Conservation (phyloP, 2,329 filamentous ascomycete genomes). For the Cladosporium sp. region DNA sequence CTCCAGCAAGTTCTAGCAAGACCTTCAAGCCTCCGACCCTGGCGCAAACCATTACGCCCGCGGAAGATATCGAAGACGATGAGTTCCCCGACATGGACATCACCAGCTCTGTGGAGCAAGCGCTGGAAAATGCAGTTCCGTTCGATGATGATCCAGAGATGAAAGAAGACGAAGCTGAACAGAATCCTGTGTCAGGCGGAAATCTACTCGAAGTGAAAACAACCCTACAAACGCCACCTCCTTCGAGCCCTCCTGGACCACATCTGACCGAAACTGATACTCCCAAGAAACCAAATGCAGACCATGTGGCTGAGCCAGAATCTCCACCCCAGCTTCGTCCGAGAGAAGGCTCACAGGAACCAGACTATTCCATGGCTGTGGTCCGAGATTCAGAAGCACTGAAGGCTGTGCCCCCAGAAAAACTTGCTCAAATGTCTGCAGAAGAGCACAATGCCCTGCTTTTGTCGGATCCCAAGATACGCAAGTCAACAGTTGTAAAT, state of each 20-base stretch:
- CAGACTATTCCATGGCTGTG: conserved; percentile 30
- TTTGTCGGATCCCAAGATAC: conserved; percentile 75
- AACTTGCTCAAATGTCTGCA: conserved; percentile 59
- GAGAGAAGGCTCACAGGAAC: conserved; percentile 30
- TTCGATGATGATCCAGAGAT: conserved; percentile 7
- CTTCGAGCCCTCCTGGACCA: conserved; percentile 14
- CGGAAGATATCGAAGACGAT: conserved; percentile 28
- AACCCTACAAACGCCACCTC: conserved; percentile 21
- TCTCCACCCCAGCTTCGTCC: conserved; percentile 13
- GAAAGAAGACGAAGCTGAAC: conserved; percentile 5
- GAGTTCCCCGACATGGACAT: conserved; percentile 30
- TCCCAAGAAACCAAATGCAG: not conserved
- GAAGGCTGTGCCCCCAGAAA: conserved; percentile 25
- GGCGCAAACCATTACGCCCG: conserved; percentile 28
- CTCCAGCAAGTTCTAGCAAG: not conserved
- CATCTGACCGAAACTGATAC: not conserved
- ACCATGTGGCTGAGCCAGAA: not conserved
- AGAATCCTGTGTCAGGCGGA: conserved; percentile 12
- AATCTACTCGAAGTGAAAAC: conserved; percentile 10
- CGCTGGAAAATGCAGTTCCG: conserved; percentile 15
- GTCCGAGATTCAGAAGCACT: conserved; percentile 28
- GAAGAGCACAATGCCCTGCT: conserved; percentile 89
- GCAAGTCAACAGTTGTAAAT: conserved; percentile 86
- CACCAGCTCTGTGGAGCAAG: conserved; percentile 32
- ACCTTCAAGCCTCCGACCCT: conserved; percentile 16